Evolutionary conservation across 2,329 filamentous ascomycete genomes (phyloP), one percentile per base, ranked within the genome.

Genomic region (Beauveria sp.): DNA sequence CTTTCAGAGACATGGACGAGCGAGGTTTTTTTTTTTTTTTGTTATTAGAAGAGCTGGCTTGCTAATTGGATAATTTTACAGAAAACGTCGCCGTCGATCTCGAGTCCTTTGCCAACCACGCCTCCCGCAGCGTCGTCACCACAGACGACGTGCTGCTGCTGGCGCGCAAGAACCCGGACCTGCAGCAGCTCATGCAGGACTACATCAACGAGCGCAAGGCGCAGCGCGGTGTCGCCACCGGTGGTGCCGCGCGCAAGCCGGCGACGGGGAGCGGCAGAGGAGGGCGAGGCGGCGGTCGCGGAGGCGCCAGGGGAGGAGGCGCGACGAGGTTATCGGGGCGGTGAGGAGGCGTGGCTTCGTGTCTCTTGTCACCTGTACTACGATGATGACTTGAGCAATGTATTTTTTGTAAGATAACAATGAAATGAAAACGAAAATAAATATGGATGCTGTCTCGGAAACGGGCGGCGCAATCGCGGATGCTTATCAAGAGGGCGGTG

Each of bases 131-230:
- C 2, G 93, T 88, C 0, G 83, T 99, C 66, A 91, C 87, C 43
- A 89, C 88, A 0, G 89, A 93, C 57, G 95, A 99, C 71, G 93
- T 98, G 14, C 78, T 98, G 68, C 82, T 99, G 8, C 83, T 99
- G 34, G 87, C 91, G 28, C 81, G 95, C 64, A 86, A 93, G 63
- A 99, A 98, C 68, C 89, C 93, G 61, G 91, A 92, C 20, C 75
- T 99, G 22, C 86, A 93, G 67, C 81, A 81, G 18, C 86, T 98
- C 40, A 81, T 99, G 70, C 83, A 83, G 71, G 80, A 84, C 56
- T 86, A 86, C 67, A 78, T 92, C 30, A 87, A 92, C 60, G 76
- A 79, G 66, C 76, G 81, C 65, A 84, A 82, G 69, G 80, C 79
- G 1, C 73, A 77, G 22, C 40, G 51, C n/a, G 62, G 62, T 14